A percentile compares a stretch with the other conserved stretches of the same genome.
phyloP scores from a whole-genome alignment of 768 basidiomycete genomes.

The Amanita exitialis region DNA sequence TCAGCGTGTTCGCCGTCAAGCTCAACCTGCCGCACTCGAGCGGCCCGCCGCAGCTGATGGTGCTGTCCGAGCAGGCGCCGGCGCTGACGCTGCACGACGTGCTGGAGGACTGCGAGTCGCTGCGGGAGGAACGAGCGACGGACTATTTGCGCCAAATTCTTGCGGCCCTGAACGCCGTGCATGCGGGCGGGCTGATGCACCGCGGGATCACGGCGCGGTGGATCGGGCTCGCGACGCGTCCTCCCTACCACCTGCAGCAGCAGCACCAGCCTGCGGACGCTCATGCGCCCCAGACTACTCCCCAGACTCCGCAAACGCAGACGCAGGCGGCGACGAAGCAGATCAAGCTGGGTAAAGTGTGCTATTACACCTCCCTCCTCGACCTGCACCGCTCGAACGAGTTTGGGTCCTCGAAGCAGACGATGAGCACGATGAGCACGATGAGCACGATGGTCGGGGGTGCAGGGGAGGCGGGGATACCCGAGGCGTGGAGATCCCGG shows the following conservation, averaged over 20 bases:
- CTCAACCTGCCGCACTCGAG: constrained; percentile 39
- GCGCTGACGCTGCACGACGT: constrained; percentile 60
- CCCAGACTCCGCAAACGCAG: not conserved
- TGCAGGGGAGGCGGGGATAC: constrained; percentile 12
- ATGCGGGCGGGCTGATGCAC: constrained; percentile 59
- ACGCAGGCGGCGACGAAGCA: constrained; percentile 35
- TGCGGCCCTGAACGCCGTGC: constrained; percentile 57
- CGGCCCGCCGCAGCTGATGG: constrained; percentile 42
- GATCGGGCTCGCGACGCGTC: constrained; percentile 43
- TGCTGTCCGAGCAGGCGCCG: constrained; percentile 67
- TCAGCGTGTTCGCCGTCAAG: constrained; percentile 60
- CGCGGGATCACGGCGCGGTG: constrained; percentile 51
- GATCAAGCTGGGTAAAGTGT: constrained; percentile 67
- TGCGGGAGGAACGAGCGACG: constrained; percentile 67
- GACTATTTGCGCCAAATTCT: constrained; percentile 72
- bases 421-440: constrained; percentile 22
- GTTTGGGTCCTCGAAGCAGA: constrained; percentile 35
- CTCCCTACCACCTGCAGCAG: too few species aligned
- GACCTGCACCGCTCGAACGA: constrained; percentile 83
- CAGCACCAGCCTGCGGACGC: too few species aligned
- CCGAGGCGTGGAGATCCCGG: constrained; percentile 47
- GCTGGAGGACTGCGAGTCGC: constrained; percentile 63
- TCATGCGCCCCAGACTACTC: too few species aligned
- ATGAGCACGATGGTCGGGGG: constrained; percentile 12
- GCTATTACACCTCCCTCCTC: constrained; percentile 60